A percentile compares a stretch with the other conserved stretches of the same genome.
Evolutionary conservation across 2,329 filamentous ascomycete species (phyloP).

Genomic region (Blastomyces gilchristii): DNA sequence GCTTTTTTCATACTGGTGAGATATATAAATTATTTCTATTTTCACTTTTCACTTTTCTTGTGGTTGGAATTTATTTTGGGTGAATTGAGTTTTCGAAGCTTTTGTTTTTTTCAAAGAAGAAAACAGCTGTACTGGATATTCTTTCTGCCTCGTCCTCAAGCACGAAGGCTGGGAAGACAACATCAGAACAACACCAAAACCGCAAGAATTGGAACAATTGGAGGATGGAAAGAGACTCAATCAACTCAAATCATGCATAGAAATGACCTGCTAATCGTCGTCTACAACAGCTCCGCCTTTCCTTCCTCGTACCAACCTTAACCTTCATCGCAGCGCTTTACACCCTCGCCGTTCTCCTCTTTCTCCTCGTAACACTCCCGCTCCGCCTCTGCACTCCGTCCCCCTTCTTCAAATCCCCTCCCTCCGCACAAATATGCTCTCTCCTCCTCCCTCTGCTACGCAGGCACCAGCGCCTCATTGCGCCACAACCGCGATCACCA

Average conservation of each 20-base stretch:
- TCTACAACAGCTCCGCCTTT: conserved; percentile 21
- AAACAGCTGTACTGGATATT: too few relatives aligned
- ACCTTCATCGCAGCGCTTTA: conserved; percentile 46
- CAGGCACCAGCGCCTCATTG: conserved; percentile 33
- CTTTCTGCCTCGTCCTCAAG: too few relatives aligned
- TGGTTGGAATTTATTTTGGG: neutral
- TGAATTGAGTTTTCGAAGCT: neutral
- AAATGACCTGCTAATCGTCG: neutral
- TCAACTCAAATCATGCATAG: neutral
- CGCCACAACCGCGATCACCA: neutral
- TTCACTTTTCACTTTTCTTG: neutral
- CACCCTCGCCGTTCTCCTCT: conserved; percentile 39
- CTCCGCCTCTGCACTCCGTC: conserved; percentile 43
- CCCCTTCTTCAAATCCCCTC: conserved; percentile 34
- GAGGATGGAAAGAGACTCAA: neutral
- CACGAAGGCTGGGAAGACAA: too few relatives aligned
- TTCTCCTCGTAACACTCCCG: conserved; percentile 44
- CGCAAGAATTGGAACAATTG: neutral
- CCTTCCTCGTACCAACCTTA: conserved; percentile 41
- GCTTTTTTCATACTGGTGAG: conserved; percentile 37
- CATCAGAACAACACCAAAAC: neutral
- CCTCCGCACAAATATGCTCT: conserved; percentile 41
- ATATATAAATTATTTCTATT: neutral
- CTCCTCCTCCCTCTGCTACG: conserved; percentile 46
- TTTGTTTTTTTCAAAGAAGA: neutral